Evolutionary conservation across 2,329 filamentous ascomycete genomes (phyloP), one percentile per base, ranked within the genome.

Genomic region (Apiospora phragmitis): DNA sequence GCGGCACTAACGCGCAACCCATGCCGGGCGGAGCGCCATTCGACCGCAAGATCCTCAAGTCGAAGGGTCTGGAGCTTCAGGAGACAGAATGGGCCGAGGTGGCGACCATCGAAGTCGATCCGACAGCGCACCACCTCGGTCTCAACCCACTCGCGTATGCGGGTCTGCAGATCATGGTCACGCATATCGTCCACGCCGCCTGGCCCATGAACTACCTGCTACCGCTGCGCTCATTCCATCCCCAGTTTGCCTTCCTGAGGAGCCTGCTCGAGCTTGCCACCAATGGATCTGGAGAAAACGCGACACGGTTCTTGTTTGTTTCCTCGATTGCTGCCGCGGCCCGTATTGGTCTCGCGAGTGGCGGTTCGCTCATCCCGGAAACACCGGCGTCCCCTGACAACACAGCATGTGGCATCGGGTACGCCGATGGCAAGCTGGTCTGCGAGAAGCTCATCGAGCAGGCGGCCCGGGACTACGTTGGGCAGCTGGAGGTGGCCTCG

Each of bases 141-240:
- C 72, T 76, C 12, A 51, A 68, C 18, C 42, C 69, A 1, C 68
- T 71, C 55, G 69, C 68, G 32, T 72, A 73, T 45, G 67, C 65
- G 8, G 68, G 51, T 11, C 38, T 76, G 59, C 72, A 72, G 26
- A 65, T 49, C 1, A 70, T 70, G 14, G 68, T 73, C 11, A 76
- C 75, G 0, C 74, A 76, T 32, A 51, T 76, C 29, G 26, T 76
- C 29, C 75, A 76, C 49, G 73, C 73, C 11, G 75, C 74, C 6
- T 76, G 75, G 75, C 75, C 75, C 9, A 76, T 76, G 75, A 74
- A 76, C 72, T 76, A 73, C 16, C 73, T 72, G n/a, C 73, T 73
- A 5, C 51, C 65, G 1, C 70, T 76, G 38, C 71, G 70, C 3
- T 71, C 70, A 2, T 76, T 76, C 70, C 68, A 70, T 14, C 71